phyloP scores from a whole-genome alignment of 768 basidiomycete genomes.

The Tulasnella sp. region DNA sequence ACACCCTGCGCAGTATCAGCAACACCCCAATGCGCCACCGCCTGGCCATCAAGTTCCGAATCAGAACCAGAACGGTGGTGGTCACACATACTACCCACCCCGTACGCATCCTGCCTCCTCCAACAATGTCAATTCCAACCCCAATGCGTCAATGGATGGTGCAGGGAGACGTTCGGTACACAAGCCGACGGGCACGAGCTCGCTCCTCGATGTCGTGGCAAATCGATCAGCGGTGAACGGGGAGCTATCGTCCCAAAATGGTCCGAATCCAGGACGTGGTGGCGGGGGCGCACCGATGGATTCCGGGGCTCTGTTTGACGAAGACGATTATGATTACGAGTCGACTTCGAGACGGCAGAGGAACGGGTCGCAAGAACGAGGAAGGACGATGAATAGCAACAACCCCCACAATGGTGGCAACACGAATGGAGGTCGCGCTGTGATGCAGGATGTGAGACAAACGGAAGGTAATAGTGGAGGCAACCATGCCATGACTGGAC shows the following conservation, averaged over 20 bases:
- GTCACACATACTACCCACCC: not conserved
- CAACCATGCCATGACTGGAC: not conserved
- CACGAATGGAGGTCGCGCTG: constrained; percentile 8
- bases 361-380: not conserved
- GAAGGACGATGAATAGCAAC: not conserved
- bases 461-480: not conserved
- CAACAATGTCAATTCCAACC: not conserved
- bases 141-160: not conserved
- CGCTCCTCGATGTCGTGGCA: constrained; percentile 17
- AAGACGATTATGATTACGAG: constrained; percentile 17
- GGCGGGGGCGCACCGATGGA: not conserved
- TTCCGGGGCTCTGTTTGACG: constrained; percentile 15
- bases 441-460: not conserved
- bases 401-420: constrained; percentile 3
- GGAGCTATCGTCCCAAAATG: no score
- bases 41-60: no score
- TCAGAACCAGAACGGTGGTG: not conserved
- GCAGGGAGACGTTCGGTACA: not conserved
- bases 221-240: constrained; percentile 3
- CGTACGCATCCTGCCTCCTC: no score
- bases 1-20: not conserved
- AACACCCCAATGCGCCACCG: not conserved
- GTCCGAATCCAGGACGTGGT: not conserved
- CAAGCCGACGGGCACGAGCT: constrained; percentile 10
- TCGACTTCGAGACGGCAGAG: not conserved